Evolutionary conservation across 2,329 filamentous ascomycete species (phyloP), one percentile per base, ranked within the genome.

Genomic region (Gliomastix tumulicola): DNA sequence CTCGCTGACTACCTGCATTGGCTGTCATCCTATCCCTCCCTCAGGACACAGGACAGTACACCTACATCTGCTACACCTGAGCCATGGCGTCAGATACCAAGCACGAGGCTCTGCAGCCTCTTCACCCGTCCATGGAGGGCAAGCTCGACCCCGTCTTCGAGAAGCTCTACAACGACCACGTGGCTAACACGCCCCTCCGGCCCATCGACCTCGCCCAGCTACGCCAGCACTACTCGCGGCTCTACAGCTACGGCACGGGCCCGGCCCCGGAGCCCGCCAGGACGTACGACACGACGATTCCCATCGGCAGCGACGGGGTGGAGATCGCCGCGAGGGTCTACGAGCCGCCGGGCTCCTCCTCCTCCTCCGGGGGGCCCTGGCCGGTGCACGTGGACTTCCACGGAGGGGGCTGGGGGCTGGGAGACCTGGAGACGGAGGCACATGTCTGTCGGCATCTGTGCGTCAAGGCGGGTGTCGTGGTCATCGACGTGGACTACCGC

Each of bases 401-500:
- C 40, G 68, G 69, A 15, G 69, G 69, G 17, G 63, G 63, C 20
- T 73, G 68, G 60, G 67, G 65, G 1, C 56, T 72, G 2, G 69
- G 69, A 2, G 68, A 69, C 40, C 52, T 72, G 11, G 62, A 67
- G 16, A 70, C 67, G 1, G 69, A 73, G 51, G 54, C 60, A 4
- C 61, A 69, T 43, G 64, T 71, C 38, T 70, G 66, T 57, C 56
- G 58, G 35, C 66, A 71, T 43, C 55, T 72, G 18, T 68, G 62
- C 49, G 52, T 56, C 20, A 54, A 60, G 32, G 62, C 62, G 17
- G 53, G 56, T 19, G 67, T 68, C 20, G 59, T 56, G 12, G 66
- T 74, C 20, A 57, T 76, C 37, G 66, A 71, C 44, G 63, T 74
- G 10, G 68, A 51, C n/a, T 76, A 74, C 45, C 62, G 70, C 5